phyloP scores from a whole-genome alignment of 306 rosid genomes.

The Datisca glomerata region DNA sequence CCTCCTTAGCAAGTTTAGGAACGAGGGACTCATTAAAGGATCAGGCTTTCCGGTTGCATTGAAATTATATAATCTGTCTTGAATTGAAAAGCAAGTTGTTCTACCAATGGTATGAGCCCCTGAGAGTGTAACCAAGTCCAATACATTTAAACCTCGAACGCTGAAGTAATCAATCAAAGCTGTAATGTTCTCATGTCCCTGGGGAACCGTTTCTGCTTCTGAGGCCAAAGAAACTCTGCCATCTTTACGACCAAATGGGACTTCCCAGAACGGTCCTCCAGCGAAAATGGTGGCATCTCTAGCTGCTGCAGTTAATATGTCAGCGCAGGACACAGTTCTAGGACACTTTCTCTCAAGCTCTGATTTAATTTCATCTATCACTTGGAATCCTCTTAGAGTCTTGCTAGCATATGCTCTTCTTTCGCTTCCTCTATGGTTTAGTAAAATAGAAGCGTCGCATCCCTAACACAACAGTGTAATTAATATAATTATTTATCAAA shows the following conservation, averaged over 20 bases:
- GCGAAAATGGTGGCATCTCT: conserved; percentile 77
- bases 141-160: conserved; percentile 40
- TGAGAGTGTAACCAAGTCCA: conserved; percentile 78
- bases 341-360: conserved; percentile 66
- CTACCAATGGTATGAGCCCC: conserved; percentile 84
- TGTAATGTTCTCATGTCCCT: conserved; percentile 70
- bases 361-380: conserved; percentile 59
- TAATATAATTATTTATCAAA: too few species aligned
- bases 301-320: conserved; percentile 71
- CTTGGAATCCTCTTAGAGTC: conserved; percentile 53
- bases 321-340: conserved; percentile 71
- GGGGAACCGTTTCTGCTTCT: conserved; percentile 68
- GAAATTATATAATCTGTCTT: conserved; percentile 43
- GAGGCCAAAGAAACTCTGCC: conserved; percentile 44
- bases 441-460: conserved; percentile 66
- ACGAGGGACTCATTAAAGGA: conserved; percentile 36
- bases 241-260: conserved; percentile 67
- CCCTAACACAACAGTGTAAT: conserved; percentile 29
- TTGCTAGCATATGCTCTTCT: conserved; percentile 52
- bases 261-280: conserved; percentile 94
- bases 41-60: conserved; percentile 53
- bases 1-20: conserved; percentile 34
- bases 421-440: conserved; percentile 44
- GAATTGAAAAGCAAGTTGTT: conserved; percentile 36
- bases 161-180: conserved; percentile 30